Conservation (phyloP, 306 rosid genomes). For the Quercus cerris region DNA sequence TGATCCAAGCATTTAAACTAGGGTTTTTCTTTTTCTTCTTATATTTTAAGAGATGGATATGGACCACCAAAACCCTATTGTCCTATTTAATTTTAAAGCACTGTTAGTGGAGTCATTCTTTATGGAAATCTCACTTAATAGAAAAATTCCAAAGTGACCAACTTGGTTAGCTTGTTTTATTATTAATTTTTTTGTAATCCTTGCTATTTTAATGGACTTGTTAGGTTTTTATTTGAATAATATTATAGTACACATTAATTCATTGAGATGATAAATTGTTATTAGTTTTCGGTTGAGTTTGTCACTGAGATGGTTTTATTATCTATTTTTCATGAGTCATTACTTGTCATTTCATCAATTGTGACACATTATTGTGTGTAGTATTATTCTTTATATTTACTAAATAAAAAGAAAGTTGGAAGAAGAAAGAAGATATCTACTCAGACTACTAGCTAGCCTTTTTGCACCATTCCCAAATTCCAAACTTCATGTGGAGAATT, state of each 20-base stretch:
- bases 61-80: constrained; percentile 26
- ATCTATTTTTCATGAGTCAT: too few relatives aligned
- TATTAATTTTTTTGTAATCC: neutral
- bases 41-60: constrained; percentile 1
- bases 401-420: too few relatives aligned
- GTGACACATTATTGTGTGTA: too few relatives aligned
- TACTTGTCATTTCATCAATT: too few relatives aligned
- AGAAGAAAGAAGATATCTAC: neutral
- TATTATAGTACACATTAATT: too few relatives aligned
- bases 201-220: neutral
- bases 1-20: constrained; percentile 7
- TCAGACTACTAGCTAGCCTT: neutral
- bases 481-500: neutral
- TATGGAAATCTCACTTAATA: neutral
- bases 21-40: constrained; percentile 4
- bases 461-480: neutral
- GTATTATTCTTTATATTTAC: too few relatives aligned
- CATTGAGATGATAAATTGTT: too few relatives aligned
- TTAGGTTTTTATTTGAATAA: too few relatives aligned
- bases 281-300: too few relatives aligned
- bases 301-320: too few relatives aligned
- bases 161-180: neutral
- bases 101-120: neutral
- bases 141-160: constrained; percentile 3
- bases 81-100: neutral